phyloP scores from a whole-genome alignment of 2,329 filamentous ascomycete species.

The Paraphaeosphaeria minitans region DNA sequence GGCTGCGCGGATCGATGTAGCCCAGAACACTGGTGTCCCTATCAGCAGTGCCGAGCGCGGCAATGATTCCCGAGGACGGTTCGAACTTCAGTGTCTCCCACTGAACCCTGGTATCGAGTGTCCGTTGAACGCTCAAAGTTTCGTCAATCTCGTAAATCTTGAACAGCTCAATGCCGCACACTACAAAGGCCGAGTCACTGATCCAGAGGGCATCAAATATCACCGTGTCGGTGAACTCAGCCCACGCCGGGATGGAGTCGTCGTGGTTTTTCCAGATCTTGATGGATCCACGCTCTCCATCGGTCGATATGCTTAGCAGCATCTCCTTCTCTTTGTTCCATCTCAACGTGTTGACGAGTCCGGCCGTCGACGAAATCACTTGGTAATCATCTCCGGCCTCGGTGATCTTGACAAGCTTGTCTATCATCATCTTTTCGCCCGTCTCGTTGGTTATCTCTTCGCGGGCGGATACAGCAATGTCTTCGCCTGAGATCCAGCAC shows the following conservation, averaged over 20 bases:
- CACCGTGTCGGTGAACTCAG: conserved; percentile 48
- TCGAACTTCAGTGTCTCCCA: conserved; percentile 50
- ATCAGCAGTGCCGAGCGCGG: conserved; percentile 35
- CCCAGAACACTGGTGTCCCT: conserved; percentile 38
- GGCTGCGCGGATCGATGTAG: conserved; percentile 42
- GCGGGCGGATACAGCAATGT: conserved; percentile 42
- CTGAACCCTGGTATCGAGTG: conserved; percentile 37
- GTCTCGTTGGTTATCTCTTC: conserved; percentile 44
- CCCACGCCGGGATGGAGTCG: conserved; percentile 48
- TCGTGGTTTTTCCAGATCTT: conserved; percentile 45
- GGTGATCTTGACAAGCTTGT: conserved; percentile 44
- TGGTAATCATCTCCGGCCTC: conserved; percentile 37
- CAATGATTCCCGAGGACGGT: conserved; percentile 46
- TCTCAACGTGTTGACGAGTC: conserved; percentile 43
- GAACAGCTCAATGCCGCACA: conserved; percentile 50
- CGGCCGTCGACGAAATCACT: conserved; percentile 44
- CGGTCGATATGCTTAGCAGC: conserved; percentile 46
- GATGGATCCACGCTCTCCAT: conserved; percentile 46
- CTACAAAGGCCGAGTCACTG: conserved; percentile 49
- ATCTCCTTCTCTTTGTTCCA: conserved; percentile 43
- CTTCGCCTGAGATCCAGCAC: conserved; percentile 42
- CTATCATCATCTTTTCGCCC: conserved; percentile 45
- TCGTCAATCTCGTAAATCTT: conserved; percentile 46
- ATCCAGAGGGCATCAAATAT: conserved; percentile 54
- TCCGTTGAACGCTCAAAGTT: conserved; percentile 33